phyloP scores from a whole-genome alignment of 2,329 filamentous ascomycete genomes.

The Diaporthe sp. region DNA sequence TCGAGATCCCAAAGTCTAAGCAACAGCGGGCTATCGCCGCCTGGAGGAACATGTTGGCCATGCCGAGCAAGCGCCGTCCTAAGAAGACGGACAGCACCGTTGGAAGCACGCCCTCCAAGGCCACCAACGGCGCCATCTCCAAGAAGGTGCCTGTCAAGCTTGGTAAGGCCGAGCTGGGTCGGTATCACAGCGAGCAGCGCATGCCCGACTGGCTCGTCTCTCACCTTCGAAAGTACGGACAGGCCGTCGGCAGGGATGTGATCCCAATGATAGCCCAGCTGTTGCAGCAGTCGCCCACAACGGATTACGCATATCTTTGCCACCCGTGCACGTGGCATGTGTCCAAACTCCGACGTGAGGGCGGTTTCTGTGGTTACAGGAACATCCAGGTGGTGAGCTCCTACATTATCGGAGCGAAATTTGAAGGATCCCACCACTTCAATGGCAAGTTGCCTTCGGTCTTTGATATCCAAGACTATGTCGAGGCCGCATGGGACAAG shows the following conservation, averaged over 20 bases:
- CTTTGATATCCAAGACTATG: slow-evolving; percentile 85
- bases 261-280: slow-evolving; percentile 74
- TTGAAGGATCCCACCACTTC: slow-evolving; percentile 72
- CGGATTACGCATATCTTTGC: slow-evolving; percentile 83
- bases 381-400: slow-evolving; percentile 95
- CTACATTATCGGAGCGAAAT: slow-evolving; percentile 75
- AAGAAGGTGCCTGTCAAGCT: slow-evolving; percentile 38
- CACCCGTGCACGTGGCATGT: slow-evolving; percentile 82
- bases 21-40: slow-evolving; percentile 39
- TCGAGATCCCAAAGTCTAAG: slow-evolving; percentile 28
- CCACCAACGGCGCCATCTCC: slow-evolving; percentile 15
- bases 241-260: slow-evolving; percentile 69
- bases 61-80: slow-evolving; percentile 32
- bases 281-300: slow-evolving; percentile 73
- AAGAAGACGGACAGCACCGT: slow-evolving; percentile 34
- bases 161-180: slow-evolving; percentile 75
- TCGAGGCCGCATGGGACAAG: slow-evolving; percentile 89
- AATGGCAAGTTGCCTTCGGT: slow-evolving; percentile 77
- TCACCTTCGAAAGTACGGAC: slow-evolving; percentile 72
- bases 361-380: slow-evolving; percentile 93
- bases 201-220: slow-evolving; percentile 80
- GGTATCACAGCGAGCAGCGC: slow-evolving; percentile 78
- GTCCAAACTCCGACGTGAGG: slow-evolving; percentile 85
- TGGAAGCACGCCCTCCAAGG: slow-evolving; percentile 4
- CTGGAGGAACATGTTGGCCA: slow-evolving; percentile 40